phyloP scores from a whole-genome alignment of 305 asterid species.

The Fraxinus floribunda region DNA sequence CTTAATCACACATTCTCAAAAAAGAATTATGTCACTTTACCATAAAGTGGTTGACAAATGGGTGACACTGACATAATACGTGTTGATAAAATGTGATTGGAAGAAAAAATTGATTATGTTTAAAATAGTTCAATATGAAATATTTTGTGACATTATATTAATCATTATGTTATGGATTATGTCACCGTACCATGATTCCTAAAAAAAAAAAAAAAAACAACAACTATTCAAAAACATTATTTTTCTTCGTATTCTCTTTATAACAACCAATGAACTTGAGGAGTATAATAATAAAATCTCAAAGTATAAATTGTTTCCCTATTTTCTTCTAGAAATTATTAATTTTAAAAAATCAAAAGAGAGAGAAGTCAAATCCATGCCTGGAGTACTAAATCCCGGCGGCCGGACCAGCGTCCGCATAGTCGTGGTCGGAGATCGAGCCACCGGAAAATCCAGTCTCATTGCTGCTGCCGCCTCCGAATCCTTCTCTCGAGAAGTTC shows the following conservation, averaged over 20 bases:
- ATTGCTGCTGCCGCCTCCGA: conserved; percentile 89
- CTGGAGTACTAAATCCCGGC: conserved; percentile 48
- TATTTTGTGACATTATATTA: too few species aligned
- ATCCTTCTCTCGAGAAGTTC: conserved; percentile 73
- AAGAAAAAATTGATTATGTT: too few species aligned
- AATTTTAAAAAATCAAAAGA: not conserved
- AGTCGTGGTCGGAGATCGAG: conserved; percentile 91
- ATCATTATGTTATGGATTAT: too few species aligned
- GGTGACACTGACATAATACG: too few species aligned
- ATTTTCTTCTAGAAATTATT: not conserved
- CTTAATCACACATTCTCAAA: too few species aligned
- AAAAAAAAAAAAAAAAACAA: too few species aligned
- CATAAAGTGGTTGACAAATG: too few species aligned
- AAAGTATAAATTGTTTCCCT: not conserved
- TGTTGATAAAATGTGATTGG: too few species aligned
- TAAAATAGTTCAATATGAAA: too few species aligned
- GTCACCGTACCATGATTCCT: not conserved
- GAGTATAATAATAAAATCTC: not conserved
- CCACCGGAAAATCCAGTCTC: conserved; percentile 92
- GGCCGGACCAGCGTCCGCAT: conserved; percentile 71
- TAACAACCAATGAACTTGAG: too few species aligned
- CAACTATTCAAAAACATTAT: not conserved
- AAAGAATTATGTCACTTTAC: too few species aligned
- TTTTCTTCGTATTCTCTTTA: too few species aligned
- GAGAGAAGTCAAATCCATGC: conserved; percentile 40